A percentile compares a stretch with the other conserved stretches of the same genome.
Conservation (phyloP, 768 basidiomycete genomes). For the Tricholoma matsutake region DNA sequence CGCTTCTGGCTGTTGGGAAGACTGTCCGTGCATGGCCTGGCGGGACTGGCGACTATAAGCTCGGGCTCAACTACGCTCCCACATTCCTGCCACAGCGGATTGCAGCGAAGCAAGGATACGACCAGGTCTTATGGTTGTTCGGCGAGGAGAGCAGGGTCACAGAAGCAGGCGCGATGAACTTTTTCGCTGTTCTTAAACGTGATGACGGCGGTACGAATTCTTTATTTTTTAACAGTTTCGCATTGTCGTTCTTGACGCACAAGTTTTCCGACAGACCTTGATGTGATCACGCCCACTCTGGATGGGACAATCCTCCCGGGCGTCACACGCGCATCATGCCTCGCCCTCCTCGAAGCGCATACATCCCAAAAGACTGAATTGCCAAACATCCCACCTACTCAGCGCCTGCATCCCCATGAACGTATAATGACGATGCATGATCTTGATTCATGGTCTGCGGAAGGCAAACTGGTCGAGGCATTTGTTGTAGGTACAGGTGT, state of each 20-base stretch:
- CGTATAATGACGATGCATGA: slow-evolving; percentile 58
- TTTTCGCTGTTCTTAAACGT: slow-evolving; percentile 63
- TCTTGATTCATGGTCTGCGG: slow-evolving; percentile 40
- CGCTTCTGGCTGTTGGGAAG: slow-evolving; percentile 39
- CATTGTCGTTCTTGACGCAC: not conserved
- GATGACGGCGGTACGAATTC: slow-evolving; percentile 52
- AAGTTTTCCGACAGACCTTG: slow-evolving; percentile 43
- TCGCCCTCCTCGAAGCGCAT: slow-evolving; percentile 64
- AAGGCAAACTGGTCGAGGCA: slow-evolving; percentile 64
- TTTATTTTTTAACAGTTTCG: not conserved
- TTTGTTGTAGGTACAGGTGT: slow-evolving; percentile 81
- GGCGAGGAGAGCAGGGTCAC: slow-evolving; percentile 50
- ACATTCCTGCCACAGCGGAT: slow-evolving; percentile 61
- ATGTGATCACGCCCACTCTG: slow-evolving; percentile 79
- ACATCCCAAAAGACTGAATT: slow-evolving; percentile 41
- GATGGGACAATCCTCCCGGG: slow-evolving; percentile 89
- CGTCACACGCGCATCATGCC: slow-evolving; percentile 80
- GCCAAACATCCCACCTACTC: slow-evolving; percentile 35
- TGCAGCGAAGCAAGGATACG: slow-evolving; percentile 66
- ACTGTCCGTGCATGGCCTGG: slow-evolving; percentile 48
- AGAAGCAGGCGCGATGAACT: slow-evolving; percentile 79
- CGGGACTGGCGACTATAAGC: slow-evolving; percentile 78
- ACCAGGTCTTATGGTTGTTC: slow-evolving; percentile 77
- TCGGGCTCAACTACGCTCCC: slow-evolving; percentile 65
- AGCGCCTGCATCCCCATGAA: slow-evolving; percentile 49